A percentile compares a stretch with the other conserved stretches of the same genome.
These are phyloP conservation scores for Talaromyces sp. DNA, from an alignment of 2,329 filamentous ascomycete species.

Conservation along the genomic window DNA sequence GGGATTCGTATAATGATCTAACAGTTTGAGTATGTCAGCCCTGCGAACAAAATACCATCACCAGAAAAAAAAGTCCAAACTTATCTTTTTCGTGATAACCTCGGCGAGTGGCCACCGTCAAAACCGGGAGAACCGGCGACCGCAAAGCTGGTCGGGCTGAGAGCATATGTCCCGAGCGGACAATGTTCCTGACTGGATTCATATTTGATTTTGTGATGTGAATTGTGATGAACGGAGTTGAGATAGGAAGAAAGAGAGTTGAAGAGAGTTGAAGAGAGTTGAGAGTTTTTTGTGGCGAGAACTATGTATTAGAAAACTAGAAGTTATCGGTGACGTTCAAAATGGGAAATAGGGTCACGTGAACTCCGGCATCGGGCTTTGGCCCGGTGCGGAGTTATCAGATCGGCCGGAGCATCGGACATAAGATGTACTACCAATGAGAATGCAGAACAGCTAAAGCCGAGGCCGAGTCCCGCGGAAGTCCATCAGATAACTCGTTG, in stretches of 20 bases:
- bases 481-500: neutral
- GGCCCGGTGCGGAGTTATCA: conserved; percentile 8
- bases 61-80: conserved; percentile 23
- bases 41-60: neutral
- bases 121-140: neutral
- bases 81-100: conserved; percentile 64
- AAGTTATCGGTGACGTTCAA: conserved; percentile 10
- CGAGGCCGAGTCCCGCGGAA: neutral
- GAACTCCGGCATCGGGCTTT: conserved; percentile 7
- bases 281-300: neutral
- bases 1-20: conserved; percentile 78
- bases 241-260: neutral
- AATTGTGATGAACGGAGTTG: neutral
- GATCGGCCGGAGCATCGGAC: neutral
- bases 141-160: conserved; percentile 12
- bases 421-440: neutral
- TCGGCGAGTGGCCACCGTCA: conserved; percentile 24
- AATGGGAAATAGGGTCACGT: conserved; percentile 3
- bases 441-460: neutral
- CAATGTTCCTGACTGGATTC: conserved; percentile 13
- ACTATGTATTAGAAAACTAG: neutral
- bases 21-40: conserved; percentile 33
- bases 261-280: too few relatives aligned
- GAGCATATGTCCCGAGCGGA: conserved; percentile 12
- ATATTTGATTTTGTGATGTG: neutral